A percentile compares a stretch with the other conserved stretches of the same genome.
Evolutionary conservation across 2,329 filamentous ascomycete genomes (phyloP).

Genomic region (Amesomyces nigricolor): DNA sequence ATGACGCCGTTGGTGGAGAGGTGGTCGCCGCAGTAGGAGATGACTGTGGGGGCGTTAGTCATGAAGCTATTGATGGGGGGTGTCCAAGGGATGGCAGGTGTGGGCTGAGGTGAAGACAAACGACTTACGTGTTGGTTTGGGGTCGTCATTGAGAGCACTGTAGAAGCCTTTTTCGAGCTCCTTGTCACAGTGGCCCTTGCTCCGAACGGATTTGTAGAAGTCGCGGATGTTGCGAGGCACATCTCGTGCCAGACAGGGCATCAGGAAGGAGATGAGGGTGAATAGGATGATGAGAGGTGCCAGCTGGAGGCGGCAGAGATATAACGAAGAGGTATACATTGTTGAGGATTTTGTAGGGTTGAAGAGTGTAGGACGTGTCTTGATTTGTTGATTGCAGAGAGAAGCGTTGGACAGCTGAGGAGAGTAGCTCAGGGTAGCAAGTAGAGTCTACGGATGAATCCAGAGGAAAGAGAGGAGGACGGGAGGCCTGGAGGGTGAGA

Average conservation of each 20-base stretch:
- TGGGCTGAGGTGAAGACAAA: neutral
- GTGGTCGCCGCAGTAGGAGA: slow-evolving; percentile 42
- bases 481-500: too few species aligned
- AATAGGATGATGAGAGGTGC: neutral
- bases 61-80: too few species aligned
- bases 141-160: slow-evolving; percentile 25
- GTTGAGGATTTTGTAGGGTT: too few species aligned
- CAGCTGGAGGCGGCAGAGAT: too few species aligned
- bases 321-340: too few species aligned
- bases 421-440: too few species aligned
- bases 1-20: slow-evolving; percentile 33
- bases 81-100: neutral
- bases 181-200: slow-evolving; percentile 29
- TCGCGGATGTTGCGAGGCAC: slow-evolving; percentile 27
- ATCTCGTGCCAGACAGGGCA: slow-evolving; percentile 1
- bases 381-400: too few species aligned
- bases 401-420: too few species aligned
- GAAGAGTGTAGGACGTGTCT: too few species aligned
- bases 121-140: slow-evolving; percentile 23
- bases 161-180: slow-evolving; percentile 32
- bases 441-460: too few species aligned
- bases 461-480: too few species aligned
- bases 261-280: neutral
- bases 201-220: slow-evolving; percentile 32
- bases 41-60: slow-evolving; percentile 15